These are phyloP conservation scores for Nakazawaea wyomingensis DNA, from an alignment of 805 yeast species.

Conservation along the genomic window DNA sequence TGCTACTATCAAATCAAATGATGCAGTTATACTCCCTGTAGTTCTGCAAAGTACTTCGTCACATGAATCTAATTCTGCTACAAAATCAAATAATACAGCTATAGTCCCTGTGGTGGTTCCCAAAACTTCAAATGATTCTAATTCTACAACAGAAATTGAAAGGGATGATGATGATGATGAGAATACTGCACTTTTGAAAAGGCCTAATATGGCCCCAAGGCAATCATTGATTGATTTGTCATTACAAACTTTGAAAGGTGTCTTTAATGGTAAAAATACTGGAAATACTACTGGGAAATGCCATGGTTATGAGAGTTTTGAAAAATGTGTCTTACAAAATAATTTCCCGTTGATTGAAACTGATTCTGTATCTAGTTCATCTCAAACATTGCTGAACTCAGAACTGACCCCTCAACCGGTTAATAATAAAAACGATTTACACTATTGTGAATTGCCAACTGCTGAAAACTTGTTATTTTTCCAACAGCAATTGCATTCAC, in stretches of 20 bases:
- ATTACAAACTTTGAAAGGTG: slow-evolving; percentile 24
- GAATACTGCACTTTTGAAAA: not conserved
- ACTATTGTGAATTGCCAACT: slow-evolving; percentile 28
- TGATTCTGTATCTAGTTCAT: slow-evolving; percentile 1
- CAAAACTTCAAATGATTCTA: too few relatives aligned
- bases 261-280: slow-evolving; percentile 6
- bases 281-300: slow-evolving; percentile 19
- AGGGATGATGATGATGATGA: not conserved
- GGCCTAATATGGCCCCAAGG: slow-evolving; percentile 11
- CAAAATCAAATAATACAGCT: not conserved
- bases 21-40: too few relatives aligned
- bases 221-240: slow-evolving; percentile 26
- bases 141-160: not conserved
- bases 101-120: not conserved
- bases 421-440: slow-evolving; percentile 14
- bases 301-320: slow-evolving; percentile 21
- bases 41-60: too few relatives aligned
- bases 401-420: not conserved
- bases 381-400: not conserved
- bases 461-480: slow-evolving; percentile 29
- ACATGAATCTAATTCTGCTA: too few relatives aligned
- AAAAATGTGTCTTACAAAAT: slow-evolving; percentile 13
- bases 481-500: slow-evolving; percentile 21
- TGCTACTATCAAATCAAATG: too few relatives aligned
- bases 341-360: not conserved